phyloP scores from a whole-genome alignment of 106 monocot genomes.

The Hemerocallis citrina region DNA sequence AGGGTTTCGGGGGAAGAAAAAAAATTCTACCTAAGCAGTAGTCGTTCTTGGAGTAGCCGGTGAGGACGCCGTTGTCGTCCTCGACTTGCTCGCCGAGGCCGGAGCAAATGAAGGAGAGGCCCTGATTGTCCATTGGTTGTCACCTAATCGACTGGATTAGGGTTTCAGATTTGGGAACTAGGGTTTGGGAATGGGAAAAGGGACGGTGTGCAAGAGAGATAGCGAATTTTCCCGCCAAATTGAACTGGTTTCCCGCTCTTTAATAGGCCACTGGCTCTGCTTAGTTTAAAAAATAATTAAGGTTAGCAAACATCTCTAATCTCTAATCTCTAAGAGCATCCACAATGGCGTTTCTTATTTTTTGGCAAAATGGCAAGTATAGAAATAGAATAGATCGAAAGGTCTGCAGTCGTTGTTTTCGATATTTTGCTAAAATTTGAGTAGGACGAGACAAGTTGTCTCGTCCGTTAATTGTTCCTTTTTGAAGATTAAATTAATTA shows the following conservation, averaged over 20 bases:
- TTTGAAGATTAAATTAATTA: no score
- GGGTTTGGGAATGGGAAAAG: not conserved
- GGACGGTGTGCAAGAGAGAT: not conserved
- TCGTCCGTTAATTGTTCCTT: no score
- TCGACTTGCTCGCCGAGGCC: constrained; percentile 7
- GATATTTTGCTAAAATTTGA: no score
- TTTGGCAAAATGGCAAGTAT: no score
- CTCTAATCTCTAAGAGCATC: no score
- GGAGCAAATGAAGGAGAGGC: not conserved
- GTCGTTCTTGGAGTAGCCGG: not conserved
- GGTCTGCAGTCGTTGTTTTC: no score
- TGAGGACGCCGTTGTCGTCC: constrained; percentile 6
- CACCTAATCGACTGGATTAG: not conserved
- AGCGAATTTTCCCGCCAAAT: constrained; percentile 2
- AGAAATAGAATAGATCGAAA: no score
- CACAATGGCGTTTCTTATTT: no score
- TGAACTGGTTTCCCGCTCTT: constrained; percentile 1
- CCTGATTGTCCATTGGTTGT: constrained; percentile 14
- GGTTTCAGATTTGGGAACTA: not conserved
- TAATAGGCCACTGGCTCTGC: no score
- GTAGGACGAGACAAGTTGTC: no score
- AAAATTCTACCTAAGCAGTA: constrained; percentile 10
- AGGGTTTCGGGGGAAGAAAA: constrained; percentile 6
- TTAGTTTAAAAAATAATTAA: no score
- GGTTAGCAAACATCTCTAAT: no score